Percentiles rank a stretch among this genome's conserved stretches.
Conservation (phyloP, 2,329 filamentous ascomycete genomes). For the Exophiala phaeomuriformis region DNA sequence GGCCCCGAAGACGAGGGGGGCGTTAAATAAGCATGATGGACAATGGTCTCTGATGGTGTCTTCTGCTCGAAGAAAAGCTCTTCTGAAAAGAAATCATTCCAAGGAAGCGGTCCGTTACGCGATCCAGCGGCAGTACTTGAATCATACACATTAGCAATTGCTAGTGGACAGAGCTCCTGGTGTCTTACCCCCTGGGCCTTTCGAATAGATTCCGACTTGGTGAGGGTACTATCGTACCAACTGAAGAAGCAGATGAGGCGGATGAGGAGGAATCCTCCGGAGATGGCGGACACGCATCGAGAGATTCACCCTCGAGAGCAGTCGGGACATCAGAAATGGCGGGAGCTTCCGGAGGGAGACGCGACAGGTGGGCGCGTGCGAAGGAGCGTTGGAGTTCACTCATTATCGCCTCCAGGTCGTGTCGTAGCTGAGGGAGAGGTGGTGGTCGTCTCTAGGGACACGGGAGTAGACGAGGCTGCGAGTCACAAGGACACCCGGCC, state of each 20-base stretch:
- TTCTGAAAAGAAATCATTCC: conserved; percentile 85
- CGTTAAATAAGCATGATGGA: conserved; percentile 80
- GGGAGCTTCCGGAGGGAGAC: conserved; percentile 51
- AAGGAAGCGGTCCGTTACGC: conserved; percentile 61
- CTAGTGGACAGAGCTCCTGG: conserved; percentile 21
- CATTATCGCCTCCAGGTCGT: conserved; percentile 47
- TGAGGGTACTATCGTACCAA: conserved; percentile 81
- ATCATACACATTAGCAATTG: not conserved
- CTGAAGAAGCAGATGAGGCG: conserved; percentile 83
- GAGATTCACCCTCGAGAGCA: conserved; percentile 33
- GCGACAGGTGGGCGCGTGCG: conserved; percentile 64
- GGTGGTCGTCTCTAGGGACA: not conserved
- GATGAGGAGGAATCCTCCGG: conserved; percentile 67
- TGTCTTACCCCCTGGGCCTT: conserved; percentile 63
- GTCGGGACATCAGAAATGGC: conserved; percentile 40
- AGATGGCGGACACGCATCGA: conserved; percentile 22
- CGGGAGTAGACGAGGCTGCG: not conserved
- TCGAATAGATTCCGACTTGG: conserved; percentile 66
- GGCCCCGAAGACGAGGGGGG: conserved; percentile 65
- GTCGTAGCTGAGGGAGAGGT: not conserved
- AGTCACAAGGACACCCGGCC: not conserved
- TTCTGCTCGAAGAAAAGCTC: conserved; percentile 62
- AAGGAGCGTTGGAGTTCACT: conserved; percentile 69
- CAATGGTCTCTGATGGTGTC: conserved; percentile 42
- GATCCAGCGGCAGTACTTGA: conserved; percentile 14